Evolutionary conservation across 129 eudicot species (phyloP).

Genomic region (Ambrosia artemisiifolia): DNA sequence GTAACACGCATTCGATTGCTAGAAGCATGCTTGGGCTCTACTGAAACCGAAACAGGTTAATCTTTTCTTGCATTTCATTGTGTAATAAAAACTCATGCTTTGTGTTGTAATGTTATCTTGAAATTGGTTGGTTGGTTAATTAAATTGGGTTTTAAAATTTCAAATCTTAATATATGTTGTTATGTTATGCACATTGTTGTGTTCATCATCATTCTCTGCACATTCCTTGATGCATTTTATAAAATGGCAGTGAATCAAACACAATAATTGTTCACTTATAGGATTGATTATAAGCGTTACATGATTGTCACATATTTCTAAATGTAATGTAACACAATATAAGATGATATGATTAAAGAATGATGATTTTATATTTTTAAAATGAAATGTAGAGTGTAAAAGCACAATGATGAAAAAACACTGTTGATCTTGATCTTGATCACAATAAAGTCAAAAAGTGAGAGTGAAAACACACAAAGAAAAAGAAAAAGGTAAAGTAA

Average conservation of each 20-base stretch:
- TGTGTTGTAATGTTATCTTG: conserved; percentile 19
- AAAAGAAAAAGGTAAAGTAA: conserved; percentile 32
- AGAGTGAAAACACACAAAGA: conserved; percentile 52
- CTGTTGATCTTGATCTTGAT: conserved; percentile 41
- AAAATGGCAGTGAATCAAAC: background rate
- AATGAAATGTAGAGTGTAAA: conserved; percentile 18
- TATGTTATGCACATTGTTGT: background rate
- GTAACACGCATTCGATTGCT: conserved; percentile 61
- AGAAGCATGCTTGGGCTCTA: conserved; percentile 67
- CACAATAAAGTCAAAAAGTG: conserved; percentile 59
- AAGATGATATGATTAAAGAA: background rate
- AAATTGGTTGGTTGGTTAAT: conserved; percentile 35
- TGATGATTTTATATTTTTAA: background rate
- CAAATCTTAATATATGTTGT: background rate
- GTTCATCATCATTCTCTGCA: background rate
- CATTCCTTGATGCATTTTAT: conserved; percentile 14
- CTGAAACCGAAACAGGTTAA: conserved; percentile 30
- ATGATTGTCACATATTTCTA: background rate
- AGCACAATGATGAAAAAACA: conserved; percentile 38
- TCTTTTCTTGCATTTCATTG: conserved; percentile 29
- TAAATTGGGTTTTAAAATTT: conserved; percentile 3
- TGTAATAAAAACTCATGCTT: conserved; percentile 29
- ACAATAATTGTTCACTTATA: background rate
- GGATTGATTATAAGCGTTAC: background rate
- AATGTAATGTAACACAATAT: background rate